Conservation (phyloP, 371 early-diverging fungal species). For the Dinochytrium kinnereticum region DNA sequence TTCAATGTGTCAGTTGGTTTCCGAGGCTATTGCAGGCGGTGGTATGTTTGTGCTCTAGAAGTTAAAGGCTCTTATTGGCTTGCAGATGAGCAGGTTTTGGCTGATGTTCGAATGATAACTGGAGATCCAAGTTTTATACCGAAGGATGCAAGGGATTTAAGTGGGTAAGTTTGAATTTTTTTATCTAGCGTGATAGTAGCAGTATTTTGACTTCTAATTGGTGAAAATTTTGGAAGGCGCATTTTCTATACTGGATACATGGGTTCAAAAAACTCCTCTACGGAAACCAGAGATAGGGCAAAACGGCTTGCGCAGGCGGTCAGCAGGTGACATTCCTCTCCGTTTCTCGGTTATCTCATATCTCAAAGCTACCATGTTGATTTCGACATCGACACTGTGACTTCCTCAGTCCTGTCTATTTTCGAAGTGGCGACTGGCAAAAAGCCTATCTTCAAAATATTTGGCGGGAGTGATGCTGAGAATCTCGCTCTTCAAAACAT, state of each 20-base stretch:
- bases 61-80: neutral
- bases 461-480: conserved; percentile 86
- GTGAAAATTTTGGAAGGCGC: conserved; percentile 2
- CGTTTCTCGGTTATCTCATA: neutral
- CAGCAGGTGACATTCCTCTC: conserved; percentile 59
- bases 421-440: conserved; percentile 81
- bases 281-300: conserved; percentile 85
- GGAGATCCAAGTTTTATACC: conserved; percentile 76
- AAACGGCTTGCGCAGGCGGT: conserved; percentile 78
- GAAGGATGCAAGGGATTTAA: conserved; percentile 79
- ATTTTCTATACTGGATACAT: conserved; percentile 96
- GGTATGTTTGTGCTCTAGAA: conserved; percentile 40
- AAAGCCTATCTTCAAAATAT: conserved; percentile 78
- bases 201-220: neutral
- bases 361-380: conserved; percentile 83
- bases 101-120: conserved; percentile 74
- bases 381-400: conserved; percentile 85
- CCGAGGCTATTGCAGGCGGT: conserved; percentile 66
- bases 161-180: conserved; percentile 56
- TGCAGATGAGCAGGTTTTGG: conserved; percentile 68
- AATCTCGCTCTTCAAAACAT: conserved; percentile 97
- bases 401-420: conserved; percentile 73
- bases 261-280: conserved; percentile 90
- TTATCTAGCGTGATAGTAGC: no score
- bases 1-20: conserved; percentile 94